A percentile compares a stretch with the other conserved stretches of the same genome.
These are phyloP conservation scores for Lathyrus tuberosus DNA, from an alignment of 306 rosid species.

Conservation along the genomic window DNA sequence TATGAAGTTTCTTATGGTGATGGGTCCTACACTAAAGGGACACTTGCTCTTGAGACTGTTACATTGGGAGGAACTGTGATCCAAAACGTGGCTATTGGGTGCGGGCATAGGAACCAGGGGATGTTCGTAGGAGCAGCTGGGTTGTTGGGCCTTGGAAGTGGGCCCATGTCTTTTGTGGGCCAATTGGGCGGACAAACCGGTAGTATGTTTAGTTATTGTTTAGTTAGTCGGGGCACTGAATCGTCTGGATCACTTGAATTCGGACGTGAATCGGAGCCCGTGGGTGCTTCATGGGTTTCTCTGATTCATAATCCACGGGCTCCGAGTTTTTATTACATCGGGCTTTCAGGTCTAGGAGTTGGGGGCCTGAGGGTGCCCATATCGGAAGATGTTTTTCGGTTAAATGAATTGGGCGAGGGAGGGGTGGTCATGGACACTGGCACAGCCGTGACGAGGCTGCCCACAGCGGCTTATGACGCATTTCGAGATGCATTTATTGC, in stretches of 20 bases:
- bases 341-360: constrained; percentile 80
- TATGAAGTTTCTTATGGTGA: constrained; percentile 89
- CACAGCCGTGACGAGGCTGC: constrained; percentile 86
- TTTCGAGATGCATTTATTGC: constrained; percentile 65
- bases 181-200: constrained; percentile 90
- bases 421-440: constrained; percentile 99
- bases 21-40: constrained; percentile 90
- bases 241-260: constrained; percentile 70
- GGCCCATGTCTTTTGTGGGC: constrained; percentile 89
- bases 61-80: constrained; percentile 71
- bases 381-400: constrained; percentile 58
- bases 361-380: constrained; percentile 70
- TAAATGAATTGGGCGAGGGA: constrained; percentile 63
- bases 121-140: constrained; percentile 99
- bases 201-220: constrained; percentile 77
- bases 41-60: constrained; percentile 84
- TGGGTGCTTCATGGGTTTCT: constrained; percentile 90
- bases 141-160: constrained; percentile 85
- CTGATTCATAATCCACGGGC: constrained; percentile 63
- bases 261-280: constrained; percentile 82
- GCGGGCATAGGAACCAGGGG: constrained; percentile 89
- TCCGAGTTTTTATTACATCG: constrained; percentile 75
- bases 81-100: constrained; percentile 82
- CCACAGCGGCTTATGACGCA: constrained; percentile 63
- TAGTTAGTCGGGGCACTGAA: constrained; percentile 70